phyloP scores from a whole-genome alignment of 441 rosid genomes.

The Erysimum pusillum region DNA sequence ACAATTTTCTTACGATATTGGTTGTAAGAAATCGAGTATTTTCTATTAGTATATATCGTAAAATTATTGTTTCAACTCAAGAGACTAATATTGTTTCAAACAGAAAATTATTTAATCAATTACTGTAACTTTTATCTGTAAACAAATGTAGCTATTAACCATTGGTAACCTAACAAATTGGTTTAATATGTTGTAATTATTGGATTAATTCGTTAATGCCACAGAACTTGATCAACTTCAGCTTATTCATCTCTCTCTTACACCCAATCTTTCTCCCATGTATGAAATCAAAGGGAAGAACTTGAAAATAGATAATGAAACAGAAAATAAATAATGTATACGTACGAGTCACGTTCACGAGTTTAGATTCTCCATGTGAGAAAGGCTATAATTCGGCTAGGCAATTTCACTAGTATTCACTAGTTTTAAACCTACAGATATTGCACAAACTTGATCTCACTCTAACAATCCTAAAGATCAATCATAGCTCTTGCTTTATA shows the following conservation, averaged over 20 bases:
- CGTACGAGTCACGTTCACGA: neutral
- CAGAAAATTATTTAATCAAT: neutral
- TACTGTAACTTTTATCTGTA: neutral
- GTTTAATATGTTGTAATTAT: neutral
- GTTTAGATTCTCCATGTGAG: neutral
- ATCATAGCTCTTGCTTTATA: neutral
- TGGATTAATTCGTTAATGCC: neutral
- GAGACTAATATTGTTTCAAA: too few relatives aligned
- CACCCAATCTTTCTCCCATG: neutral
- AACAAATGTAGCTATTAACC: too few relatives aligned
- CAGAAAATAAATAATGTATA: neutral
- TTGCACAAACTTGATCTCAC: neutral
- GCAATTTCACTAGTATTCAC: neutral
- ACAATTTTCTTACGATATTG: too few relatives aligned
- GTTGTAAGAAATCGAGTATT: too few relatives aligned
- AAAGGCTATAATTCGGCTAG: neutral
- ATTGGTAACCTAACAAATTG: neutral
- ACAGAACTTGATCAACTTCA: neutral
- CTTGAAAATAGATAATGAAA: neutral
- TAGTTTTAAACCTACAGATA: neutral
- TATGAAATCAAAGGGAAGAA: neutral
- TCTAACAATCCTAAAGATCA: neutral
- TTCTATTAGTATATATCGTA: too few relatives aligned
- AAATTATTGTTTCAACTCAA: too few relatives aligned
- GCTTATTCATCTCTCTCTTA: neutral